phyloP scores from a whole-genome alignment of 345 rosid species.

The Ailanthus altissimus region DNA sequence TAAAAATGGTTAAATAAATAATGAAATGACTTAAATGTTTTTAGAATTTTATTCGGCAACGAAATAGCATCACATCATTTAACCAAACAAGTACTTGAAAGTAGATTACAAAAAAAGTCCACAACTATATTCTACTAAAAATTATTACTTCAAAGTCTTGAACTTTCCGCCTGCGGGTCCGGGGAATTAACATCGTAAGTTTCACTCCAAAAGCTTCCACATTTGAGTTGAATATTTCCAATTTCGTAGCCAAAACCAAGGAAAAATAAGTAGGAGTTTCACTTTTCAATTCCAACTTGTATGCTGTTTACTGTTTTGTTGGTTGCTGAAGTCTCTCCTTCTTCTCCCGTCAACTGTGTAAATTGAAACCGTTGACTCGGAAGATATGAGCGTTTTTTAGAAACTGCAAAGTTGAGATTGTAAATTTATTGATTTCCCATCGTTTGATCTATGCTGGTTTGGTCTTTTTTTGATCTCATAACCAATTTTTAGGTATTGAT shows the following conservation, averaged over 20 bases:
- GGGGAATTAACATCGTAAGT: background rate
- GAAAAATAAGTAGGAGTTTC: background rate
- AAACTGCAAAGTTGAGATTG: background rate
- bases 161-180: constrained; percentile 18
- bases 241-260: background rate
- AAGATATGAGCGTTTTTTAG: background rate
- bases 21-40: no score
- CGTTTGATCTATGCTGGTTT: background rate
- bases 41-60: background rate
- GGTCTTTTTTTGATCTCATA: background rate
- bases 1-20: no score
- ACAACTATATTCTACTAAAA: background rate
- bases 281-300: no score
- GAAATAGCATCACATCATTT: background rate
- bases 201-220: background rate
- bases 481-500: background rate
- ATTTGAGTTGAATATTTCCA: background rate
- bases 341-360: background rate
- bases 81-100: background rate
- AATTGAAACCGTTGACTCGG: background rate
- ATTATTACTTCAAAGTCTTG: background rate
- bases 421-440: constrained; percentile 12
- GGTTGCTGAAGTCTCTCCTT: background rate
- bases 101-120: background rate
- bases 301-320: background rate